A percentile compares a stretch with the other conserved stretches of the same genome.
These are phyloP conservation scores for Claviceps sp. DNA, from an alignment of 2,329 filamentous ascomycete species.

Conservation along the genomic window DNA sequence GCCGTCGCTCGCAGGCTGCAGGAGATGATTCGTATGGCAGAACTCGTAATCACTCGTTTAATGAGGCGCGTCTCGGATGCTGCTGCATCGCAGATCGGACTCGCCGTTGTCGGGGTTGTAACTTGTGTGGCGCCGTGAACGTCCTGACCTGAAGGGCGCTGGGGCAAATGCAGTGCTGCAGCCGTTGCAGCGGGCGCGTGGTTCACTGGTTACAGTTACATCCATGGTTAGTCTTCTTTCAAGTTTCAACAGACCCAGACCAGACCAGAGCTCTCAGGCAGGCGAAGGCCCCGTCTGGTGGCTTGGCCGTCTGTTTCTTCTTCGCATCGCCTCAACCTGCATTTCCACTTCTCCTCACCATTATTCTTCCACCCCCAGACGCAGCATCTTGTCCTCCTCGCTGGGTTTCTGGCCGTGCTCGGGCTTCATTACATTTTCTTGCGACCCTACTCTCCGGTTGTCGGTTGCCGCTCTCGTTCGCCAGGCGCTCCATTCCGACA, in stretches of 20 bases:
- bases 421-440: background rate
- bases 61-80: too few species aligned
- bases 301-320: background rate
- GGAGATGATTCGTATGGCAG: too few species aligned
- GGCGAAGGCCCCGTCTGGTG: background rate
- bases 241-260: background rate
- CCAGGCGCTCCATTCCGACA: background rate
- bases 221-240: too few species aligned
- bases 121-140: too few species aligned
- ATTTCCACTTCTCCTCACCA: constrained; percentile 1
- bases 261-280: background rate
- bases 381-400: background rate
- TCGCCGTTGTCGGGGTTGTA: too few species aligned
- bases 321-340: constrained; percentile 2
- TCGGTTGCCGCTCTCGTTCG: background rate
- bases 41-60: too few species aligned
- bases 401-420: background rate
- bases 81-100: too few species aligned
- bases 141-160: too few species aligned
- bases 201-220: too few species aligned
- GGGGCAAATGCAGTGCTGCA: too few species aligned
- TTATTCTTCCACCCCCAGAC: background rate
- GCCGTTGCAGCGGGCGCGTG: too few species aligned
- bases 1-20: too few species aligned
- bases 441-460: background rate